A percentile compares a stretch with the other conserved stretches of the same genome.
Evolutionary conservation across 768 basidiomycete genomes (phyloP).

Genomic region (Leucocoprinus leucothites): DNA sequence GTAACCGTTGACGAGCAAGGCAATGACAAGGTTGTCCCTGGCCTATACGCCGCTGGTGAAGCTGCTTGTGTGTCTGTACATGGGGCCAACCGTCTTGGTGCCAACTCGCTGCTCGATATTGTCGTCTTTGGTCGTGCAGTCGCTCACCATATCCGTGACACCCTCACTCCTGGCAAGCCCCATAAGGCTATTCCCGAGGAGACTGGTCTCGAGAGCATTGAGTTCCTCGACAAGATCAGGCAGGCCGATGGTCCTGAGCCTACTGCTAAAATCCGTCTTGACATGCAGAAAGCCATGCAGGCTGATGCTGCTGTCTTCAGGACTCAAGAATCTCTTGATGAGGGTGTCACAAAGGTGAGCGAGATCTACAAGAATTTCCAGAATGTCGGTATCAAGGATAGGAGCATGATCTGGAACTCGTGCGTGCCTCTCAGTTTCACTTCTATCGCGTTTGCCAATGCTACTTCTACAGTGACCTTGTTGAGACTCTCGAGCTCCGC

Average conservation of each 20-base stretch:
- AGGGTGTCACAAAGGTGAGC: constrained; percentile 86
- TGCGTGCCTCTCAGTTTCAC: constrained; percentile 34
- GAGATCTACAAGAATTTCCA: constrained; percentile 86
- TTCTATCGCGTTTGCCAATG: neutral
- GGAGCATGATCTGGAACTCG: constrained; percentile 99
- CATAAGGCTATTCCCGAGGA: constrained; percentile 88
- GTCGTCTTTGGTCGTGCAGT: constrained; percentile 99
- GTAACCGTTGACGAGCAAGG: constrained; percentile 85
- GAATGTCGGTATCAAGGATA: constrained; percentile 94
- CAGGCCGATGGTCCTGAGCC: constrained; percentile 73
- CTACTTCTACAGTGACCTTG: constrained; percentile 65
- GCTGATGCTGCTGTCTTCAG: constrained; percentile 97
- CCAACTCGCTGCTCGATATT: constrained; percentile 97
- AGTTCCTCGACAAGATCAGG: constrained; percentile 87
- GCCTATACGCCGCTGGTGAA: constrained; percentile 97
- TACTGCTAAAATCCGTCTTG: constrained; percentile 87
- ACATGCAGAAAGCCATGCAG: constrained; percentile 99
- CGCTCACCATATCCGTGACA: constrained; percentile 96
- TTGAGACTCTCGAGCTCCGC: constrained; percentile 96
- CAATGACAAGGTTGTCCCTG: constrained; percentile 92
- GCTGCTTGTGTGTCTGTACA: constrained; percentile 99
- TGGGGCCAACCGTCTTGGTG: constrained; percentile 98
- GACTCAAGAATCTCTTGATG: constrained; percentile 85
- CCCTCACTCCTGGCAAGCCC: constrained; percentile 81
- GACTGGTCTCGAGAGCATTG: constrained; percentile 80